phyloP scores from a whole-genome alignment of 1,284 basidiomycete genomes.

The Wallemia hederae region DNA sequence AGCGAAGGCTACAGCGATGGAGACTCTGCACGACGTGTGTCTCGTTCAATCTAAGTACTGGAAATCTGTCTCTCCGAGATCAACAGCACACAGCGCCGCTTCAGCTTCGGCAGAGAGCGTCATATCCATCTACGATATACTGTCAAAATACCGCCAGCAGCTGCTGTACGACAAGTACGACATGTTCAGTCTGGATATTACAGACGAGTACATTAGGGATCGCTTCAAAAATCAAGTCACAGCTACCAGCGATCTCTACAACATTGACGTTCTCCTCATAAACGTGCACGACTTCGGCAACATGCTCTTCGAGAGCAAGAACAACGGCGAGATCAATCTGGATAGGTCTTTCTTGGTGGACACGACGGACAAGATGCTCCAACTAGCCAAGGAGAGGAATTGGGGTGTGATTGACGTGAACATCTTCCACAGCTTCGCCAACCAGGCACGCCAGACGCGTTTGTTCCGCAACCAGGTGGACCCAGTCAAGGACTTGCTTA shows the following conservation, averaged over 20 bases:
- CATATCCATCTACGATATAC: slow-evolving; percentile 4
- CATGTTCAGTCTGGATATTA: slow-evolving; percentile 51
- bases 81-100: slow-evolving; percentile 32
- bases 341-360: slow-evolving; percentile 69
- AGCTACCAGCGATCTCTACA: slow-evolving; percentile 46
- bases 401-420: slow-evolving; percentile 69
- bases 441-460: slow-evolving; percentile 6
- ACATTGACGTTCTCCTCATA: slow-evolving; percentile 34
- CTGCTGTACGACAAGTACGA: slow-evolving; percentile 32
- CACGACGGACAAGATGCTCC: slow-evolving; percentile 43
- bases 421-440: slow-evolving; percentile 36
- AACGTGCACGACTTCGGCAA: slow-evolving; percentile 82
- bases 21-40: slow-evolving; percentile 59
- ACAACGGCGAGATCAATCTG: slow-evolving; percentile 38
- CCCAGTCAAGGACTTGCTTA: slow-evolving; percentile 30
- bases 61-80: slow-evolving; percentile 50
- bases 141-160: not conserved
- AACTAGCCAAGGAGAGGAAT: slow-evolving; percentile 34
- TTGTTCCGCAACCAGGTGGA: slow-evolving; percentile 16
- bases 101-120: slow-evolving; percentile 15
- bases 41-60: slow-evolving; percentile 66
- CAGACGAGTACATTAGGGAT: slow-evolving; percentile 31
- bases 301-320: slow-evolving; percentile 44
- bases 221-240: slow-evolving; percentile 49
- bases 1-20: slow-evolving; percentile 39